These are phyloP conservation scores for Zasmidium cellare DNA, from an alignment of 2,329 filamentous ascomycete species.

Conservation along the genomic window DNA sequence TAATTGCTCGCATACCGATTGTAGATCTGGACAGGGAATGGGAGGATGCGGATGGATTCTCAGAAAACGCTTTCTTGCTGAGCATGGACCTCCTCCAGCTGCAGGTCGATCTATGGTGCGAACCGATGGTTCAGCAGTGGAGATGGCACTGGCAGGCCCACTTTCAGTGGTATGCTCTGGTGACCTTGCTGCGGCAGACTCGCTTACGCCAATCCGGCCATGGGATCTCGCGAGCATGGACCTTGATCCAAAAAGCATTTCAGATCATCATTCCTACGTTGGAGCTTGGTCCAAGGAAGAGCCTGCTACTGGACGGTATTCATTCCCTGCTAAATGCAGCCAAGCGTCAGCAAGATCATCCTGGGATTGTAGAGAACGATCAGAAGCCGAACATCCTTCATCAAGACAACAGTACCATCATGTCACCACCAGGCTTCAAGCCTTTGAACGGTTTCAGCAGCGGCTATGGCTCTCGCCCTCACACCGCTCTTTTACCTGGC, in stretches of 20 bases:
- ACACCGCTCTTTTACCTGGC: conserved; percentile 11
- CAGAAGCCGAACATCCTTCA: conserved; percentile 3
- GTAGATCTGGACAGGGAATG: conserved; percentile 22
- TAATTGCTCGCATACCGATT: conserved; percentile 26
- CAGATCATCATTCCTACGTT: conserved; percentile 27
- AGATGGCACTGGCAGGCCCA: conserved; percentile 30
- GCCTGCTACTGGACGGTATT: conserved; percentile 22
- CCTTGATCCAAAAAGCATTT: conserved; percentile 23
- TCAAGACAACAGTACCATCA: conserved; percentile 4
- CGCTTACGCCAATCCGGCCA: conserved; percentile 20
- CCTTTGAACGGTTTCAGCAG: conserved; percentile 8
- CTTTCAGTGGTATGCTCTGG: conserved; percentile 31
- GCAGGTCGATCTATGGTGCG: conserved; percentile 28
- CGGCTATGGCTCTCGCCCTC: conserved; percentile 9
- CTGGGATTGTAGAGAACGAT: neutral
- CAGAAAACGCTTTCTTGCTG: conserved; percentile 26
- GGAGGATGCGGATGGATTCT: conserved; percentile 22
- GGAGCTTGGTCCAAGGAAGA: conserved; percentile 19
- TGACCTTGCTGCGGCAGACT: conserved; percentile 26
- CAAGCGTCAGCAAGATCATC: conserved; percentile 19
- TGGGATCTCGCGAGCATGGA: conserved; percentile 22
- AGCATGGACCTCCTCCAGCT: conserved; percentile 27
- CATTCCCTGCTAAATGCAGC: conserved; percentile 24
- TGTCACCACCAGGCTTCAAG: conserved; percentile 5
- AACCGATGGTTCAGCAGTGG: conserved; percentile 28